Base-by-base conservation (phyloP, 1,139 yeast species). In the Tardiomyces digboiensis region DNA sequence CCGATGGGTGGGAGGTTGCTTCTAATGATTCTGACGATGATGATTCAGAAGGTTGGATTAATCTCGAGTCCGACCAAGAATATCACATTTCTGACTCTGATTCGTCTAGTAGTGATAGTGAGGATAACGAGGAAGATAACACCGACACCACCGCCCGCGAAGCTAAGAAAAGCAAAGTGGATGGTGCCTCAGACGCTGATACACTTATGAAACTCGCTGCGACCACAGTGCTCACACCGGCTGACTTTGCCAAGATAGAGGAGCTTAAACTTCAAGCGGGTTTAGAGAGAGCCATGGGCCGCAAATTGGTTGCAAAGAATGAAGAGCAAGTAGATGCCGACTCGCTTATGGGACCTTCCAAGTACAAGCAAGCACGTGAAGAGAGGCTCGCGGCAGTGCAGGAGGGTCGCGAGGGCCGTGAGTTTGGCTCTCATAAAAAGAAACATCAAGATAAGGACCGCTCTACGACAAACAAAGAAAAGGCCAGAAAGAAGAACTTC, bases 401-500 rank as follows among this genome's bases (percentile, higher is more conserved):
- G 63, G 97, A 88, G 66, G 97, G 97, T 47, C 81, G 88, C 62
- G 96, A 88, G 59, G 98, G 81, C 49, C 78, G 97, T 61, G 95
- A 84, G 46, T 89, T 80, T 58, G 96, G 97, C 26, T 83, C 95
- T 16, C 78, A 81, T 61, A 83, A 79, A 68, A 95, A 95, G 56
- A 77, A 88, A 65, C 57, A 54, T 20, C 38, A 38, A 38, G 91
- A 82, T 39, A 71, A 69, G 49, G 75, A 81, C 29, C 95, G 82
- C 60, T 85, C 96, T 39, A 89, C 97, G 18, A 93, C 99, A 14
- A 91, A 91, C 66, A 80, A 79, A 66, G 97, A 93, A 66, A 91
- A 91, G 78, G 94, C 89, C 19, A 77, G 97, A 64, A 87, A 87
- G 88, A 91, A 91, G 95, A 93, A 91, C 68, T 91, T 88, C 62